Evolutionary conservation across 345 rosid species (phyloP).

Genomic region (Eucalyptus leucophloia): DNA sequence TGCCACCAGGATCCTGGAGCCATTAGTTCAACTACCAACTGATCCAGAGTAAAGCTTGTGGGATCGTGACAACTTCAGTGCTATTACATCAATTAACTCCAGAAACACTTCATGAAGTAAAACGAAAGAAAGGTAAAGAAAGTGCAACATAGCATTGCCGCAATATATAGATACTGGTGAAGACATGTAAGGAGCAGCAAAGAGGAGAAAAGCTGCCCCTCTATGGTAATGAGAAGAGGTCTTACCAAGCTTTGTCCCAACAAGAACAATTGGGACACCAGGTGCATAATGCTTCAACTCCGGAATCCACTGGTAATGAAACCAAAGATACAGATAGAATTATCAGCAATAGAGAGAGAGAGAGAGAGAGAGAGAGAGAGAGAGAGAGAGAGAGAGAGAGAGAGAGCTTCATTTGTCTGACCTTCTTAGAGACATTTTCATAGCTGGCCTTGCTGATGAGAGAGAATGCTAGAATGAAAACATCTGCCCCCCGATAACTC

Average conservation of each 20-base stretch:
- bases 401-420: not conserved
- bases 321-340: not conserved
- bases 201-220: not conserved
- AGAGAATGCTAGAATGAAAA: constrained; percentile 89
- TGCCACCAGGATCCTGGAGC: not conserved
- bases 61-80: not conserved
- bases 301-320: constrained; percentile 82
- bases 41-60: not conserved
- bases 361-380: not conserved
- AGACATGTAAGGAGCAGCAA: not conserved
- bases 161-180: not conserved
- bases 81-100: not conserved
- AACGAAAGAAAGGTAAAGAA: not conserved
- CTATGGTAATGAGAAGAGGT: not conserved
- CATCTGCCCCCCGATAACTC: constrained; percentile 96
- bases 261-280: constrained; percentile 82
- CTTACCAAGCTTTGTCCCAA: constrained; percentile 95
- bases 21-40: not conserved
- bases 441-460: constrained; percentile 99
- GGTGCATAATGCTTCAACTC: constrained; percentile 95
- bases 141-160: not conserved
- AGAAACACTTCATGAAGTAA: not conserved
- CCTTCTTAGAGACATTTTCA: constrained; percentile 96
- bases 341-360: not conserved
- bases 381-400: not conserved